A percentile compares a stretch with the other conserved stretches of the same genome.
Conservation (phyloP, 345 rosid species). For the Jatropha curcas region DNA sequence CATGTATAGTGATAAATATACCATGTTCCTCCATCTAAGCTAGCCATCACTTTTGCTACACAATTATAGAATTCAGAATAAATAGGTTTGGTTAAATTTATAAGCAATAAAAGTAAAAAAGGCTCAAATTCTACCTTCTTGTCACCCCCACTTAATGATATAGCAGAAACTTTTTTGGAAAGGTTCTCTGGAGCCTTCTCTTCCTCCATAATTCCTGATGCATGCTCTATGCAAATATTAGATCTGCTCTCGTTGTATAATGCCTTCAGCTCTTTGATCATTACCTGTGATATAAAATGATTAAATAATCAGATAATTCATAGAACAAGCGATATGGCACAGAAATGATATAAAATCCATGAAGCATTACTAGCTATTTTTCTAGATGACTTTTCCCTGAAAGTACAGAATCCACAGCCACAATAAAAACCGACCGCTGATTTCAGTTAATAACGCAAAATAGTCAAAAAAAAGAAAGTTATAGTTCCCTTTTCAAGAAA, state of each 20-base stretch:
- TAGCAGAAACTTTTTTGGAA: slow-evolving; percentile 64
- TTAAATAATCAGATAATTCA: background rate
- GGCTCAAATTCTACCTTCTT: slow-evolving; percentile 53
- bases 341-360: background rate
- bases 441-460: background rate
- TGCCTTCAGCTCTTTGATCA: slow-evolving; percentile 59
- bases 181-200: slow-evolving; percentile 81
- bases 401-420: background rate
- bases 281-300: slow-evolving; percentile 38
- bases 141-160: slow-evolving; percentile 60
- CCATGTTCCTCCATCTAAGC: background rate
- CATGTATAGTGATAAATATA: background rate
- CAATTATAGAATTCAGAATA: background rate
- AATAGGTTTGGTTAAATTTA: background rate
- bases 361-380: slow-evolving; percentile 3
- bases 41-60: background rate
- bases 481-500: background rate
- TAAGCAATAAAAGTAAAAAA: background rate
- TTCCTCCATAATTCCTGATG: slow-evolving; percentile 72
- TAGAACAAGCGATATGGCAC: background rate
- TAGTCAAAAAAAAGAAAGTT: background rate
- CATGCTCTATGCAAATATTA: slow-evolving; percentile 92
- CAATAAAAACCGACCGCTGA: background rate
- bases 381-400: background rate
- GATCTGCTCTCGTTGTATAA: slow-evolving; percentile 73